Conservation (phyloP, 192 early-diverging fungal species). For the Coemansia sp. region DNA sequence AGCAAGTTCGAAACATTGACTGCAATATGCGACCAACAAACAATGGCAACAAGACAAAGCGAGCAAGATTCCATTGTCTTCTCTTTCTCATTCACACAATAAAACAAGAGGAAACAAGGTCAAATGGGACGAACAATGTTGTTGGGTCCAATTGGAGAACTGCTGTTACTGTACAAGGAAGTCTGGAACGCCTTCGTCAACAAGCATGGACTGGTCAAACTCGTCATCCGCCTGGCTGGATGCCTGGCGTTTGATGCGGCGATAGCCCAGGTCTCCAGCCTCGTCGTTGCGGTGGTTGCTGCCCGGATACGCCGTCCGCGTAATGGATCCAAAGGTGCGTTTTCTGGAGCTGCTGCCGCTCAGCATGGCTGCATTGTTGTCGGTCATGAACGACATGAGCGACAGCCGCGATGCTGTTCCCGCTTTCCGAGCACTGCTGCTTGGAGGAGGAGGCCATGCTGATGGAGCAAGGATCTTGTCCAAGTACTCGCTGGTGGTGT, state of each 20-base stretch:
- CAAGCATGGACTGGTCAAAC: constrained; percentile 11
- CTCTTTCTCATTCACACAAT: too few relatives aligned
- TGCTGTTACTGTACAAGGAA: constrained; percentile 13
- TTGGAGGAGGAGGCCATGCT: not conserved
- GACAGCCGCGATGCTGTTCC: not conserved
- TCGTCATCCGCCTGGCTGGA: constrained; percentile 2
- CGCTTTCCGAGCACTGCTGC: not conserved
- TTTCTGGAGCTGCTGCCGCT: not conserved
- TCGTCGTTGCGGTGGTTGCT: not conserved
- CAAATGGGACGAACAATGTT: too few relatives aligned
- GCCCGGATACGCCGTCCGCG: not conserved
- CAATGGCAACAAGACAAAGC: too few relatives aligned
- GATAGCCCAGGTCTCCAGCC: not conserved
- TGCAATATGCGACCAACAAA: too few relatives aligned
- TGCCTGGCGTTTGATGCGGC: not conserved
- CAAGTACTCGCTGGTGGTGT: not conserved
- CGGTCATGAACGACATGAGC: constrained; percentile 13
- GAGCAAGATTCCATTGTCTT: too few relatives aligned
- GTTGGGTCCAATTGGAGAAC: too few relatives aligned
- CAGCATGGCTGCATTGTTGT: not conserved
- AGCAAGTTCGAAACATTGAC: too few relatives aligned
- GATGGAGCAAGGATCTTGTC: not conserved
- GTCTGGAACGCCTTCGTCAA: constrained; percentile 19
- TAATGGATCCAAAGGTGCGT: not conserved
- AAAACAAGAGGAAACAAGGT: too few relatives aligned